Percentiles rank a stretch among this genome's conserved stretches.
These are phyloP conservation scores for Diplodia mutila DNA, from an alignment of 2,329 filamentous ascomycete species.

Conservation along the genomic window DNA sequence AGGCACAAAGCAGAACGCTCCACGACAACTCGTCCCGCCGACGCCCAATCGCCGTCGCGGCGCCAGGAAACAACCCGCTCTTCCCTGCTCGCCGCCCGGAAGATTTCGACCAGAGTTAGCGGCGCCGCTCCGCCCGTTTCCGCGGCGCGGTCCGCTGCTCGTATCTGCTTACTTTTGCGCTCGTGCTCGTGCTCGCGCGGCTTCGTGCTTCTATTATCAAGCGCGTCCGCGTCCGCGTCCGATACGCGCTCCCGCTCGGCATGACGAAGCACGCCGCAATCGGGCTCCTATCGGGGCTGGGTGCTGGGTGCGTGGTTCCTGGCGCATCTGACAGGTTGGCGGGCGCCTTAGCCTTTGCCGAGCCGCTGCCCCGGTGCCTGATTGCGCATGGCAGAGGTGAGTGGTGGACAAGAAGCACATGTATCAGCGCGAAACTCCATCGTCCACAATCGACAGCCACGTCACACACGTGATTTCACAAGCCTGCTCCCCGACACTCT, in stretches of 20 bases:
- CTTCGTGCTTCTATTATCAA: not conserved
- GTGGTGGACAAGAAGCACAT: constrained; percentile 23
- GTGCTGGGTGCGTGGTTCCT: not conserved
- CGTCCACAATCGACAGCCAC: constrained; percentile 12
- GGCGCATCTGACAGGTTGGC: not conserved
- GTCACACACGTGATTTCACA: constrained; percentile 21
- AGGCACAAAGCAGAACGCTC: constrained; percentile 18
- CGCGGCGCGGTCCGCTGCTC: not conserved
- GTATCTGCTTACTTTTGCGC: not conserved
- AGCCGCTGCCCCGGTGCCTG: constrained; percentile 16
- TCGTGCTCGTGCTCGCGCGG: not conserved
- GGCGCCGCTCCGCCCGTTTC: not conserved
- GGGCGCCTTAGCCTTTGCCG: constrained; percentile 8
- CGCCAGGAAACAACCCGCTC: constrained; percentile 5
- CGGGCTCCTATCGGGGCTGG: too few relatives aligned
- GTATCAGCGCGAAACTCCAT: constrained; percentile 2
- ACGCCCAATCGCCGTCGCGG: not conserved
- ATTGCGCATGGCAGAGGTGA: not conserved
- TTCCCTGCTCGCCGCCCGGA: constrained; percentile 12
- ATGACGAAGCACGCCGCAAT: not conserved
- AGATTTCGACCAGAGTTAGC: not conserved
- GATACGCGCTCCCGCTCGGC: not conserved
- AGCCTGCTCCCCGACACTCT: not conserved
- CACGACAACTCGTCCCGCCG: constrained; percentile 7
- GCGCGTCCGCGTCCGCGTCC: not conserved